These are phyloP conservation scores for Pichia sp. DNA, from an alignment of 1,139 yeast genomes.

Conservation along the genomic window DNA sequence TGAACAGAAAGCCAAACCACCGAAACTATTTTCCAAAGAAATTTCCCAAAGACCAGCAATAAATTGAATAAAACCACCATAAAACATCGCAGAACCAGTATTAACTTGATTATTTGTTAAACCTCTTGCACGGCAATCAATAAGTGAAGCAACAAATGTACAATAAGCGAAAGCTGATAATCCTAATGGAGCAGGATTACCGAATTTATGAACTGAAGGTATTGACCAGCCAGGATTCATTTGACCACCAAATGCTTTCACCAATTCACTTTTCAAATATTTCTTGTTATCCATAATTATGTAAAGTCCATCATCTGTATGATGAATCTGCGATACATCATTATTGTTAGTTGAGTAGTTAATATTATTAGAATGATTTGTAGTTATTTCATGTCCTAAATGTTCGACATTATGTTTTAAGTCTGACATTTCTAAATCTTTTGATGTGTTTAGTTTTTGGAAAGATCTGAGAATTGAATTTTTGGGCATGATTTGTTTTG, in stretches of 20 bases:
- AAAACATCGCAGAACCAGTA: constrained; percentile 71
- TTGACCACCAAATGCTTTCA: constrained; percentile 66
- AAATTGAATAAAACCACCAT: constrained; percentile 73
- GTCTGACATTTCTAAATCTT: neutral
- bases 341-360: neutral
- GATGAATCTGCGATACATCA: constrained; percentile 1
- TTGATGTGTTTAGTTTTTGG: neutral
- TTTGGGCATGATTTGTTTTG: too few species aligned
- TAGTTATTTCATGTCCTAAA: neutral
- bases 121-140: constrained; percentile 55
- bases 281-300: constrained; percentile 66
- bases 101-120: constrained; percentile 46
- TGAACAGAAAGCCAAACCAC: constrained; percentile 77
- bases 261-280: constrained; percentile 53
- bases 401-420: constrained; percentile 3
- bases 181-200: constrained; percentile 87
- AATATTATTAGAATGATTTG: neutral
- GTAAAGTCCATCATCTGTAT: constrained; percentile 38
- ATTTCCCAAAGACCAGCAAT: constrained; percentile 72
- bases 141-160: constrained; percentile 68
- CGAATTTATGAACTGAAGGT: constrained; percentile 66
- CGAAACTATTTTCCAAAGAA: constrained; percentile 77
- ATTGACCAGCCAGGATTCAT: constrained; percentile 56
- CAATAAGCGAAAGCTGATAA: constrained; percentile 78
- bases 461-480: neutral